These are phyloP conservation scores for Leishmania arabica DNA, from an alignment of 208 protist genomes.

Conservation along the genomic window DNA sequence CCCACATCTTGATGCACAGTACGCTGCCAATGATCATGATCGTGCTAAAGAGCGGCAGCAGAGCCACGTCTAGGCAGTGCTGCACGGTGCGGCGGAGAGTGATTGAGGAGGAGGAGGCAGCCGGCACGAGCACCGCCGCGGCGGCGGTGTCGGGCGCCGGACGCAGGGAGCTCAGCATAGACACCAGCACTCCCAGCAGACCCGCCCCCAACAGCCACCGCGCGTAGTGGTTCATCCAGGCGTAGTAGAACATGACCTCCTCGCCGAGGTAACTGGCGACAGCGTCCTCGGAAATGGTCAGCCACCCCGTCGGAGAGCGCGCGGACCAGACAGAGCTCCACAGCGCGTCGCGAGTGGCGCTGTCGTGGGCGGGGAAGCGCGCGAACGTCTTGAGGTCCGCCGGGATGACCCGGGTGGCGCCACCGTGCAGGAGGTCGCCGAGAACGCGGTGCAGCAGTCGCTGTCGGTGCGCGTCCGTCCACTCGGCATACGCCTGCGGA, in stretches of 20 bases:
- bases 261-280: slow-evolving; percentile 61
- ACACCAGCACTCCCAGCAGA: slow-evolving; percentile 29
- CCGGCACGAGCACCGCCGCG: not conserved
- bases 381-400: slow-evolving; percentile 9
- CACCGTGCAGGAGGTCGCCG: slow-evolving; percentile 35
- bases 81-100: slow-evolving; percentile 12
- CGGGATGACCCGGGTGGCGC: slow-evolving; percentile 25
- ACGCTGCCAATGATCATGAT: slow-evolving; percentile 58
- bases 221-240: slow-evolving; percentile 81
- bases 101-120: slow-evolving; percentile 2
- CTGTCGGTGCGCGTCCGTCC: slow-evolving; percentile 45
- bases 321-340: slow-evolving; percentile 16
- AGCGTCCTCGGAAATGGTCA: slow-evolving; percentile 26
- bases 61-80: slow-evolving; percentile 15
- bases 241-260: slow-evolving; percentile 75
- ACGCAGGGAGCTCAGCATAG: slow-evolving; percentile 28
- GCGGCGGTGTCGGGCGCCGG: slow-evolving; percentile 3
- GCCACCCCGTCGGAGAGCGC: slow-evolving; percentile 13
- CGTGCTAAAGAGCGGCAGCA: slow-evolving; percentile 38
- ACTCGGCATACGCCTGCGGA: slow-evolving; percentile 22
- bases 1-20: slow-evolving; percentile 67
- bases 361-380: slow-evolving; percentile 45
- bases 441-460: slow-evolving; percentile 49
- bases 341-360: slow-evolving; percentile 35
- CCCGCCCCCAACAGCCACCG: slow-evolving; percentile 50